Percentiles rank a stretch among this genome's conserved stretches.
phyloP scores from a whole-genome alignment of 2,329 filamentous ascomycete genomes.

The Diaporthe citrichinensis region DNA sequence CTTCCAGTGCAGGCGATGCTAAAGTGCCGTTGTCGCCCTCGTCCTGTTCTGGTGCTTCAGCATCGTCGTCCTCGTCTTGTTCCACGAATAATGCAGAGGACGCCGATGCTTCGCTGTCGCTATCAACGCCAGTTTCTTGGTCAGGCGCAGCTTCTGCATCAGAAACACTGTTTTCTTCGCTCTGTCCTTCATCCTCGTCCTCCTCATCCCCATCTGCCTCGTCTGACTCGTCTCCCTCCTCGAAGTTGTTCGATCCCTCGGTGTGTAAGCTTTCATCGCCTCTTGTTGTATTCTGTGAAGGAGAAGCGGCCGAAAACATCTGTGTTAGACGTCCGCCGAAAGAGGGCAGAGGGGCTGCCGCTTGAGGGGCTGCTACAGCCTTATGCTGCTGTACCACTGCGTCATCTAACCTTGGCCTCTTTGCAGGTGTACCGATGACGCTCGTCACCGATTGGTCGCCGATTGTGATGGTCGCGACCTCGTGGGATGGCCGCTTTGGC shows the following conservation, averaged over 20 bases:
- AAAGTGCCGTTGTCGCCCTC: background rate
- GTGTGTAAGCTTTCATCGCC: conserved; percentile 42
- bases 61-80: conserved; percentile 19
- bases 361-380: conserved; percentile 46
- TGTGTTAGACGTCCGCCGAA: conserved; percentile 61
- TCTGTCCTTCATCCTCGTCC: conserved; percentile 49
- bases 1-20: conserved; percentile 38
- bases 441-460: conserved; percentile 77
- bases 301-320: conserved; percentile 58
- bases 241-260: conserved; percentile 40
- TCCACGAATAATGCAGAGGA: conserved; percentile 36
- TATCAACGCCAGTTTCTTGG: background rate
- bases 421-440: conserved; percentile 71
- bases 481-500: conserved; percentile 71
- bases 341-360: conserved; percentile 52
- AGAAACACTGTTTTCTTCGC: conserved; percentile 36
- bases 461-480: conserved; percentile 82
- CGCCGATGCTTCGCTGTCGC: conserved; percentile 18
- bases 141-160: conserved; percentile 31
- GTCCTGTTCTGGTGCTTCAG: conserved; percentile 26
- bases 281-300: conserved; percentile 41
- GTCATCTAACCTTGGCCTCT: conserved; percentile 60
- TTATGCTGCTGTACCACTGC: conserved; percentile 50
- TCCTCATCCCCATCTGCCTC: conserved; percentile 43
- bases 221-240: conserved; percentile 40